phyloP scores from a whole-genome alignment of 176 grass and related monocot species.

The Bonia amplexicaulis region DNA sequence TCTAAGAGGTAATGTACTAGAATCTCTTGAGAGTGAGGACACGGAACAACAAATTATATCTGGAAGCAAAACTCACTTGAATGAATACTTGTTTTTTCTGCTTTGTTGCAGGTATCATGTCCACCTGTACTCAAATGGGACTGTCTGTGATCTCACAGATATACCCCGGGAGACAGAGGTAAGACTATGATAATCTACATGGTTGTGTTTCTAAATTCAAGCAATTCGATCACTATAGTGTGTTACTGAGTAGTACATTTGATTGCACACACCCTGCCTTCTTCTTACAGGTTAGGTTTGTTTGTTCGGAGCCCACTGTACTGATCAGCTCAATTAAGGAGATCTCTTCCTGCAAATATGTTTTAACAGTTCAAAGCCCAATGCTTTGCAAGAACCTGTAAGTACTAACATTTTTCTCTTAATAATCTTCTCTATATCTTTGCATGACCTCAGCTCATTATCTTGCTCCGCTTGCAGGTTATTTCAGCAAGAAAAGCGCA shows the following conservation, averaged over 20 bases:
- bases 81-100: not conserved
- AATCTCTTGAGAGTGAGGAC: not conserved
- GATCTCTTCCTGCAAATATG: constrained; percentile 91
- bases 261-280: not conserved
- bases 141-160: constrained; percentile 81
- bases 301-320: constrained; percentile 67
- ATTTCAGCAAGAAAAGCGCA: constrained; percentile 80
- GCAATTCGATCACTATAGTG: not conserved
- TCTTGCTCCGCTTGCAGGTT: constrained; percentile 35
- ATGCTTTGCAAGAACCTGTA: constrained; percentile 98
- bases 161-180: constrained; percentile 83
- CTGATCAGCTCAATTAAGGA: constrained; percentile 89
- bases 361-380: constrained; percentile 63
- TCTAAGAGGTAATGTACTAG: constrained; percentile 58
- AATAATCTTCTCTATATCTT: not conserved
- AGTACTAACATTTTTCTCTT: constrained; percentile 14
- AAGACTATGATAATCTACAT: not conserved
- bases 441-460: not conserved
- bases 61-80: not conserved
- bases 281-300: constrained; percentile 75
- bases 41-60: not conserved
- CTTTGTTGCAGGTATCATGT: constrained; percentile 75
- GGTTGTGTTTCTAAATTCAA: not conserved
- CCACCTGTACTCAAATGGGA: constrained; percentile 84
- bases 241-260: not conserved